Evolutionary conservation across 495 filamentous ascomycete species (phyloP).

Genomic region (Lepraria neglecta): DNA sequence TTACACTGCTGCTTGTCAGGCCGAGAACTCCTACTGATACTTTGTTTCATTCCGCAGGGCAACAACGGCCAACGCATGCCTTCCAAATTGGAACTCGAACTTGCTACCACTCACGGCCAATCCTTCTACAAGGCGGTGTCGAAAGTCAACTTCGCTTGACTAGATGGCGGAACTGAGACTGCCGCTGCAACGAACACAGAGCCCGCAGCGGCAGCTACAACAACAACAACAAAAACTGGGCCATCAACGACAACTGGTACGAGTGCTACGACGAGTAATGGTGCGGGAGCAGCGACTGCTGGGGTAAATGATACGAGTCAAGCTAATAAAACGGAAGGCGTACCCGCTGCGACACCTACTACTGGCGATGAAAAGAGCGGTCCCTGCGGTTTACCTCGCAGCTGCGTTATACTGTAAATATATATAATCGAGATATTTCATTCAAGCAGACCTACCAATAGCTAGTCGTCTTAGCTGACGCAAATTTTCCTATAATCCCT

Average conservation of each 20-base stretch:
- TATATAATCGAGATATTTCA: background rate
- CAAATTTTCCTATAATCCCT: background rate
- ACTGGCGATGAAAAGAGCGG: slow-evolving; percentile 39
- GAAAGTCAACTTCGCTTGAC: slow-evolving; percentile 73
- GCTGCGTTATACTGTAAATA: slow-evolving; percentile 55
- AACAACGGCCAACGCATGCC: slow-evolving; percentile 86
- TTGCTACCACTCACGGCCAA: slow-evolving; percentile 79
- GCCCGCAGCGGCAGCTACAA: background rate
- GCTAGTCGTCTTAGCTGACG: background rate
- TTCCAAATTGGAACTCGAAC: slow-evolving; percentile 59
- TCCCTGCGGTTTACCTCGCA: slow-evolving; percentile 65
- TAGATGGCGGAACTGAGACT: slow-evolving; percentile 50
- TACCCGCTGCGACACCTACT: slow-evolving; percentile 1
- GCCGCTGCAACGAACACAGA: background rate
- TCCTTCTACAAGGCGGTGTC: slow-evolving; percentile 73
- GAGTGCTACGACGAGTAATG: background rate
- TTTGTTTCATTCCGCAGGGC: no score
- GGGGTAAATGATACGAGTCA: background rate
- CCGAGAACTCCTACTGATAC: slow-evolving; percentile 5
- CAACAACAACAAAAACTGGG: background rate
- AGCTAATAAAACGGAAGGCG: background rate
- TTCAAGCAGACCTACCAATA: no score
- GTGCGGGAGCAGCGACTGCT: background rate
- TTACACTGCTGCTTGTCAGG: background rate
- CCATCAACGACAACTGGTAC: background rate